Conservation (phyloP, 2,329 filamentous ascomycete species). For the Fusarium veterinarium region DNA sequence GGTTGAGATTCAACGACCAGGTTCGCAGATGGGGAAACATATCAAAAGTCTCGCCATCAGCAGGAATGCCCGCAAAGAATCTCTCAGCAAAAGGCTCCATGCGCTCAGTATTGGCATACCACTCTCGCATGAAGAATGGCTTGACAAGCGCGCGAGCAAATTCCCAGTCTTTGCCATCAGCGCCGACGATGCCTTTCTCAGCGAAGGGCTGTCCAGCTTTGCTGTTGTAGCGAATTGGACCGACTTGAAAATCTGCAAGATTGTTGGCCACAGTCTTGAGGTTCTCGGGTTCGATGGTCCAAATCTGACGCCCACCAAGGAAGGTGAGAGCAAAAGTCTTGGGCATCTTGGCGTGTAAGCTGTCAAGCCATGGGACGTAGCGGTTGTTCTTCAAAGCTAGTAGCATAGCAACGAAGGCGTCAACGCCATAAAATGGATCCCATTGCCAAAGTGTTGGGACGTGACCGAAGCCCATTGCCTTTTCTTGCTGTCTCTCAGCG, state of each 20-base stretch:
- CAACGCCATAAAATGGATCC: constrained; percentile 8
- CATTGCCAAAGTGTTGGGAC: background rate
- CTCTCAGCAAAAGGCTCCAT: background rate
- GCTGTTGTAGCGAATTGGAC: constrained; percentile 5
- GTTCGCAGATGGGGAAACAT: background rate
- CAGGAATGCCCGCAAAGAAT: background rate
- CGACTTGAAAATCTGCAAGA: background rate
- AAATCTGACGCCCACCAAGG: constrained; percentile 6
- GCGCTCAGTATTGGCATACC: background rate
- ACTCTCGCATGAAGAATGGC: constrained; percentile 7
- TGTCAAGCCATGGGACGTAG: constrained; percentile 5
- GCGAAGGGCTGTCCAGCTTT: constrained; percentile 11
- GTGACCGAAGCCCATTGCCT: background rate
- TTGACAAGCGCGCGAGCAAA: constrained; percentile 1
- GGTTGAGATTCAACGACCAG: background rate
- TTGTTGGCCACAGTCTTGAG: constrained; percentile 1
- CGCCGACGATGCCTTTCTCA: constrained; percentile 1
- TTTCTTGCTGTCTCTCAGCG: background rate
- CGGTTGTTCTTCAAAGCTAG: constrained; percentile 8
- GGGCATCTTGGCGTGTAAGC: constrained; percentile 1
- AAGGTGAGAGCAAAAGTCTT: constrained; percentile 7
- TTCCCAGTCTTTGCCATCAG: constrained; percentile 12
- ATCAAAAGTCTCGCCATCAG: background rate
- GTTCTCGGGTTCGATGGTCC: constrained; percentile 7
- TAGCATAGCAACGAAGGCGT: background rate